Conservation (phyloP, 352 stramenopile genomes). For the Peronospora belbahrii region DNA sequence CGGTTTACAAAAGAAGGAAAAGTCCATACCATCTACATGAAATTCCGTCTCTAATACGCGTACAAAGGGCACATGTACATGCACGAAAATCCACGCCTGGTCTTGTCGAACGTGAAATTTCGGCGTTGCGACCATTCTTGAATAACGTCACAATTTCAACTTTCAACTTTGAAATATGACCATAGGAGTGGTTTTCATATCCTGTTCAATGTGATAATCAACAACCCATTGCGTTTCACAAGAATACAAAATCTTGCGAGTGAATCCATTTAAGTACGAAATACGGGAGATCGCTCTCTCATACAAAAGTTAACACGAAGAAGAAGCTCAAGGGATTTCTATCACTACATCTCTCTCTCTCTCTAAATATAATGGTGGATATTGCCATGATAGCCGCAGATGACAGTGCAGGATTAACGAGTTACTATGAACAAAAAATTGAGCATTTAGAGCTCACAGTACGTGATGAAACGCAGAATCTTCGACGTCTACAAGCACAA, state of each 20-base stretch:
- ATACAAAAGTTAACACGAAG: no score
- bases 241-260: no score
- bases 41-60: slow-evolving; percentile 90
- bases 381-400: slow-evolving; percentile 32
- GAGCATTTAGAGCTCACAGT: slow-evolving; percentile 92
- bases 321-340: no score
- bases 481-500: slow-evolving; percentile 97
- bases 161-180: no score
- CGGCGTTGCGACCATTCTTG: slow-evolving; percentile 76
- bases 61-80: slow-evolving; percentile 87
- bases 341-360: no score
- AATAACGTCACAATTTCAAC: no score
- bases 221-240: no score
- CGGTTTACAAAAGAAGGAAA: slow-evolving; percentile 94
- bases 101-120: slow-evolving; percentile 83
- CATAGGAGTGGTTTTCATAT: no score
- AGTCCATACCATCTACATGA: slow-evolving; percentile 83
- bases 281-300: not conserved
- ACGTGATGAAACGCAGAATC: slow-evolving; percentile 92
- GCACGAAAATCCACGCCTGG: slow-evolving; percentile 72
- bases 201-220: no score
- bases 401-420: slow-evolving; percentile 55
- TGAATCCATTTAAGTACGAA: not conserved
- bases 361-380: slow-evolving; percentile 27
- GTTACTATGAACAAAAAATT: slow-evolving; percentile 94